Conservation (phyloP, 2,329 filamentous ascomycete species). For the Drechslerella stenobrocha region DNA sequence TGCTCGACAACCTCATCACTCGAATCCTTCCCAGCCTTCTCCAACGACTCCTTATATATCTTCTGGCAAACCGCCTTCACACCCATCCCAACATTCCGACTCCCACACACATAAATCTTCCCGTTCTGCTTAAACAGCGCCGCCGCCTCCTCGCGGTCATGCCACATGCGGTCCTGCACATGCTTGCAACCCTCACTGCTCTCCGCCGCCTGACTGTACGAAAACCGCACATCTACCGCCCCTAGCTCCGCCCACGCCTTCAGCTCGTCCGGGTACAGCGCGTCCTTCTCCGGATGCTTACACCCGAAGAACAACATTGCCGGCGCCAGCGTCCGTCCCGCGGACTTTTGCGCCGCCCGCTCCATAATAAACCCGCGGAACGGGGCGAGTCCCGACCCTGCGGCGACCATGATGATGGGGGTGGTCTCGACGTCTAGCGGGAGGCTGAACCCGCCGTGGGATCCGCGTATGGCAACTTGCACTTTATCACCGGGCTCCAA, state of each 20-base stretch:
- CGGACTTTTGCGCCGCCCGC: conserved; percentile 59
- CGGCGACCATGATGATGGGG: conserved; percentile 61
- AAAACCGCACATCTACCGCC: conserved; percentile 65
- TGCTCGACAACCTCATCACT: conserved; percentile 57
- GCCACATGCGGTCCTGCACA: conserved; percentile 61
- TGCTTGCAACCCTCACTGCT: conserved; percentile 61
- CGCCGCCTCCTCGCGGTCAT: conserved; percentile 58
- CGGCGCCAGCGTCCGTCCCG: conserved; percentile 62
- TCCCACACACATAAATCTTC: conserved; percentile 69
- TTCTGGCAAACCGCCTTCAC: conserved; percentile 57
- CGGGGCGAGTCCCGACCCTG: conserved; percentile 64
- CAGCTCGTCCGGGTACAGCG: conserved; percentile 65
- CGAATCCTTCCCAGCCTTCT: conserved; percentile 54
- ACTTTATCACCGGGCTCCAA: conserved; percentile 58
- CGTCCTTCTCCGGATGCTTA: conserved; percentile 62
- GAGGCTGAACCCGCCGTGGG: conserved; percentile 60
- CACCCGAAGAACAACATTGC: conserved; percentile 70
- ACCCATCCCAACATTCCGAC: conserved; percentile 59
- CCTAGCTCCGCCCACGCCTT: conserved; percentile 64
- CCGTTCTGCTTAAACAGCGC: conserved; percentile 60
- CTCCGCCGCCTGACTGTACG: conserved; percentile 61
- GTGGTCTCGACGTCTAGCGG: conserved; percentile 58
- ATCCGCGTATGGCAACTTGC: conserved; percentile 57
- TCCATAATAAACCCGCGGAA: conserved; percentile 69
- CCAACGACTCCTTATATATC: conserved; percentile 57